phyloP scores from a whole-genome alignment of 768 basidiomycete species.

The Boletus pseudo-olivaceus region DNA sequence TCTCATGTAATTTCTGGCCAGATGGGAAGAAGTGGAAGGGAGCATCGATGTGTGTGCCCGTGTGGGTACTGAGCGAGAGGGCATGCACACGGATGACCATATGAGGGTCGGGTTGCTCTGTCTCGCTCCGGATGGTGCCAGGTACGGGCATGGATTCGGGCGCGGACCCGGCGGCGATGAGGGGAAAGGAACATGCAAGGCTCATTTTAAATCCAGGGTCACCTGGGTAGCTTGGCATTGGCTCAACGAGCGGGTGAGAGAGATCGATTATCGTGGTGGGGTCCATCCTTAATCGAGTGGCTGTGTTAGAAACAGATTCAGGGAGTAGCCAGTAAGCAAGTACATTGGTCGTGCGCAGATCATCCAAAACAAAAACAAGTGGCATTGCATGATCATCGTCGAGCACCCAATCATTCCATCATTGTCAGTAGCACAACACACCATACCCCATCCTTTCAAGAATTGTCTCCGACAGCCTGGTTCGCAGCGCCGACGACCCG shows the following conservation, averaged over 20 bases:
- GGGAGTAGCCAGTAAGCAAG: neutral
- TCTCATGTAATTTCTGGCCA: slow-evolving; percentile 55
- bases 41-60: slow-evolving; percentile 78
- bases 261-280: slow-evolving; percentile 23
- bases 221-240: slow-evolving; percentile 27
- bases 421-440: neutral
- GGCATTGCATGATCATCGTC: neutral
- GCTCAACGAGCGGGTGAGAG: slow-evolving; percentile 23
- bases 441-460: neutral
- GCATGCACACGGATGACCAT: slow-evolving; percentile 27
- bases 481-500: neutral
- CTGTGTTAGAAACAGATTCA: neutral
- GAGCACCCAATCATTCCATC: neutral
- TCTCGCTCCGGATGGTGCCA: slow-evolving; percentile 16
- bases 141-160: neutral
- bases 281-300: slow-evolving; percentile 1
- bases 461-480: neutral
- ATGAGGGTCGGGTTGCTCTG: neutral
- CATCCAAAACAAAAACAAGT: neutral
- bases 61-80: slow-evolving; percentile 62
- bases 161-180: neutral
- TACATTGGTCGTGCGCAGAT: neutral
- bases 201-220: slow-evolving; percentile 24
- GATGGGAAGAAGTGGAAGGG: slow-evolving; percentile 66
- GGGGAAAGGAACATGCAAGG: slow-evolving; percentile 17